Evolutionary conservation across 345 rosid genomes (phyloP).

Genomic region (Corchorus olitorius): DNA sequence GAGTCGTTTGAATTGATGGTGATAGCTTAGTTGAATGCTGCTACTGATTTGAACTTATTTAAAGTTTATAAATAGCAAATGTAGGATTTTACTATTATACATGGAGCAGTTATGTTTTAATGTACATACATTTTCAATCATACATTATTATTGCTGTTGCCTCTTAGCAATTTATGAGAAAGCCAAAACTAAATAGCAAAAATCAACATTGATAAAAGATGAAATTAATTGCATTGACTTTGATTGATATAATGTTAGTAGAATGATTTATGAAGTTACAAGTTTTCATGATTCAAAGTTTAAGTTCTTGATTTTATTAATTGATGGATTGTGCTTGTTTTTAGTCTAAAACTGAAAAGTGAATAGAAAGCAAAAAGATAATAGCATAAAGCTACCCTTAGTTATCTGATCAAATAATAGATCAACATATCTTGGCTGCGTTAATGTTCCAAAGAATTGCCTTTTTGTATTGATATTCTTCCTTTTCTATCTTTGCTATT

Average conservation of each 20-base stretch:
- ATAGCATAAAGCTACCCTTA: no score
- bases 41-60: not conserved
- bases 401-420: constrained; percentile 8
- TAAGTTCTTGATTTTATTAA: not conserved
- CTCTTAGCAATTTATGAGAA: not conserved
- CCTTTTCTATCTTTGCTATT: not conserved
- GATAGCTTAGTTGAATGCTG: not conserved
- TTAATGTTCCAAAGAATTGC: constrained; percentile 2
- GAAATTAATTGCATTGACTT: not conserved
- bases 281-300: not conserved
- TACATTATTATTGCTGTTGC: no score
- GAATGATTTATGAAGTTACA: not conserved
- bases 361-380: no score
- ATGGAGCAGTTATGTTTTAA: not conserved
- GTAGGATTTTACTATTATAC: not conserved
- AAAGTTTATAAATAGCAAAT: not conserved
- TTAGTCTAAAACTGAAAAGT: not conserved
- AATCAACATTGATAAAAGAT: not conserved
- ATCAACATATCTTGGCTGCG: not conserved
- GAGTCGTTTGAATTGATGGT: not conserved
- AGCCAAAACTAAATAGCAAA: no score
- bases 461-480: not conserved
- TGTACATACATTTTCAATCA: not conserved
- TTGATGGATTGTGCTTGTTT: not conserved
- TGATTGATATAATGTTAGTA: not conserved